Base-by-base conservation (phyloP, 495 filamentous ascomycete genomes). In the Penicillium subrubescens region DNA sequence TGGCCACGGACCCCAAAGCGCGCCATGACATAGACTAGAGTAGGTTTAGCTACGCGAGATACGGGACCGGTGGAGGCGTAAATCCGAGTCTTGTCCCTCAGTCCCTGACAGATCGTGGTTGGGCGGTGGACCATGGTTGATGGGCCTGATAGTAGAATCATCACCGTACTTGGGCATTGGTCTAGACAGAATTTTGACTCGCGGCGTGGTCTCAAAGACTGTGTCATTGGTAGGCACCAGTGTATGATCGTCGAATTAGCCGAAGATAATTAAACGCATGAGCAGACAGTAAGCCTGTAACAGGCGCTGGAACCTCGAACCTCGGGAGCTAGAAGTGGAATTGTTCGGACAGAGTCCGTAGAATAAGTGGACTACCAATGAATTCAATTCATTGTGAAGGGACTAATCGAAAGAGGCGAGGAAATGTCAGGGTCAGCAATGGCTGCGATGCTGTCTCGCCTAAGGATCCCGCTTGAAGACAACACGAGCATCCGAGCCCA, bases 381-480 rank as follows among this genome's bases (percentile, higher is more conserved):
- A 19, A 15, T 33, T 33, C 31, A 41, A 5, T 41, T 5, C 14
- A 41, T 1, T 41, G 37, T 41, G 14, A 41, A 35, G 19, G 19
- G 19, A 11, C 27, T 5, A 31, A n/a, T 60, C 21, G n/a, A 39
- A 69, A 66, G 29, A 54, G 67, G 64, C 57, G 46, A 64, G 61
- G 23, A 52, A 52, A 14, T 27, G 48, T 52, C 23, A 27, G 14
- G 21, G 34, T 60, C 57, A 61, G 64, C 25, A 27, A 1, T 27
- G 25, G 25, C 25, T 27, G 25, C 56, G 54, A 60, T 62, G 51
- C 35, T 50, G 37, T 35, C 72, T 79, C 78, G 78, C 76, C 69
- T 79, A 80, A 74, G 71, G 64, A 75, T 80, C 77, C 78, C 77
- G 68, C 73, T 77, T 75, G 75, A 54, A 79, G 78, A 56, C 72